A percentile compares a stretch with the other conserved stretches of the same genome.
Evolutionary conservation across 75 land plant species (phyloP).

Genomic region (Adiantum capillusveneris): DNA sequence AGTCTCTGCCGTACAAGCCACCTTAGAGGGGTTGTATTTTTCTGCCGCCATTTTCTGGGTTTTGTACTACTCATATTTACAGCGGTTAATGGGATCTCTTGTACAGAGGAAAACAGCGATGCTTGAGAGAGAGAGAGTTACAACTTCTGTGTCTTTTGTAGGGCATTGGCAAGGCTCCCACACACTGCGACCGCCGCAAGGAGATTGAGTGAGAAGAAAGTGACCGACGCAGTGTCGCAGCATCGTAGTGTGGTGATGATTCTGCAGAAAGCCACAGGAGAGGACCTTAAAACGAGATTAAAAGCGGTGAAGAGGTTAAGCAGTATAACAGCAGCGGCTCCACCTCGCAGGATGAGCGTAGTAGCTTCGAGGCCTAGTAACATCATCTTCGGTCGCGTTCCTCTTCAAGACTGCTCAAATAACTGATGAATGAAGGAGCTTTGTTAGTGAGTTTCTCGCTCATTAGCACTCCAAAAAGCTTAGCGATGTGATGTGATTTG

Average conservation of each 20-base stretch:
- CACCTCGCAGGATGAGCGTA: neutral
- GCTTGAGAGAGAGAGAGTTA: neutral
- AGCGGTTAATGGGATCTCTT: too few species aligned
- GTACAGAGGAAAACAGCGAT: too few species aligned
- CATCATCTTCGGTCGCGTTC: neutral
- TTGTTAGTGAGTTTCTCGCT: too few species aligned
- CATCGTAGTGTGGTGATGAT: neutral
- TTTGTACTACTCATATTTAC: too few species aligned
- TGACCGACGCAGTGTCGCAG: slow-evolving; percentile 11
- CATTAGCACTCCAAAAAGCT: too few species aligned
- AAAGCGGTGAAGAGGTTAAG: slow-evolving; percentile 11
- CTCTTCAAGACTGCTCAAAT: slow-evolving; percentile 19
- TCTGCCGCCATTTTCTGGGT: too few species aligned
- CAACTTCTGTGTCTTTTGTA: too few species aligned
- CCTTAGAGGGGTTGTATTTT: too few species aligned
- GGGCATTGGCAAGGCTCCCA: slow-evolving; percentile 11
- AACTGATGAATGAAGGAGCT: neutral
- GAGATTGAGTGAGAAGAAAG: slow-evolving; percentile 9
- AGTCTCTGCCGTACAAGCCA: too few species aligned
- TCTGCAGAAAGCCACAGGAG: slow-evolving; percentile 8
- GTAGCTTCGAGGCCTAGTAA: neutral
- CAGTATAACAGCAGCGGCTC: neutral
- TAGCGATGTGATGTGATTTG: too few species aligned
- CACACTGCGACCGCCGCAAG: slow-evolving; percentile 1
- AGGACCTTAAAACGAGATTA: slow-evolving; percentile 7